A percentile compares a stretch with the other conserved stretches of the same genome.
Conservation (phyloP, 345 rosid genomes). For the Rhizophora apiculata region DNA sequence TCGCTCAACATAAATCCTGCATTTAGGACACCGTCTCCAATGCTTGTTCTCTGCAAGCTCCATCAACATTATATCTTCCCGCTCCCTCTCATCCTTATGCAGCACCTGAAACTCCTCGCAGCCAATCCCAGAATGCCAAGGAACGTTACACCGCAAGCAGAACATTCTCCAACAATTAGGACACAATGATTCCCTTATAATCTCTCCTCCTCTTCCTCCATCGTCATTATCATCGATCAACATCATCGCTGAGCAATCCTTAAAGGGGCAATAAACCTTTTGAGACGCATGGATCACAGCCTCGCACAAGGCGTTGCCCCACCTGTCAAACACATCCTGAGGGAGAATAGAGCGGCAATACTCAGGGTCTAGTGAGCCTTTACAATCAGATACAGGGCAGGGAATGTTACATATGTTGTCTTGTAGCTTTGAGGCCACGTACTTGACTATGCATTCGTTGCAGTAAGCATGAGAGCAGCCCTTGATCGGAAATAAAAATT, state of each 20-base stretch:
- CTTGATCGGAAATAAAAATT: slow-evolving; percentile 31
- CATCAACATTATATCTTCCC: slow-evolving; percentile 42
- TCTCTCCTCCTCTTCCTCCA: slow-evolving; percentile 5
- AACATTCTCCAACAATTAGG: slow-evolving; percentile 41
- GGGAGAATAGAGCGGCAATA: slow-evolving; percentile 41
- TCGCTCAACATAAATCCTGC: slow-evolving; percentile 45
- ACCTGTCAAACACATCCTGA: slow-evolving; percentile 37
- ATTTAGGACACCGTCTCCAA: slow-evolving; percentile 48
- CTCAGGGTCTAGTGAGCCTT: slow-evolving; percentile 34
- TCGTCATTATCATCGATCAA: slow-evolving; percentile 31
- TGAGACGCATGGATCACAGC: slow-evolving; percentile 28
- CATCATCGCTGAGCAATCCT: slow-evolving; percentile 43
- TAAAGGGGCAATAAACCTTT: slow-evolving; percentile 53
- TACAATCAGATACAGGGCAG: slow-evolving; percentile 38
- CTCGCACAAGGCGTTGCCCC: slow-evolving; percentile 56
- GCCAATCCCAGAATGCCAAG: slow-evolving; percentile 45
- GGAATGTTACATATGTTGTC: slow-evolving; percentile 27
- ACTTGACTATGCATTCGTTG: slow-evolving; percentile 38
- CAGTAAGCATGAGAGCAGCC: slow-evolving; percentile 58
- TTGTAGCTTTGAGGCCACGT: slow-evolving; percentile 48
- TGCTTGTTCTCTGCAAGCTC: slow-evolving; percentile 38
- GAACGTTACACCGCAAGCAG: slow-evolving; percentile 44
- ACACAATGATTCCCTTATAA: slow-evolving; percentile 29
- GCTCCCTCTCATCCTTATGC: slow-evolving; percentile 40
- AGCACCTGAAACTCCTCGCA: slow-evolving; percentile 38